Evolutionary conservation across 2,329 filamentous ascomycete genomes (phyloP), one percentile per base, ranked within the genome.

Genomic region (Metarhizium brunneum): DNA sequence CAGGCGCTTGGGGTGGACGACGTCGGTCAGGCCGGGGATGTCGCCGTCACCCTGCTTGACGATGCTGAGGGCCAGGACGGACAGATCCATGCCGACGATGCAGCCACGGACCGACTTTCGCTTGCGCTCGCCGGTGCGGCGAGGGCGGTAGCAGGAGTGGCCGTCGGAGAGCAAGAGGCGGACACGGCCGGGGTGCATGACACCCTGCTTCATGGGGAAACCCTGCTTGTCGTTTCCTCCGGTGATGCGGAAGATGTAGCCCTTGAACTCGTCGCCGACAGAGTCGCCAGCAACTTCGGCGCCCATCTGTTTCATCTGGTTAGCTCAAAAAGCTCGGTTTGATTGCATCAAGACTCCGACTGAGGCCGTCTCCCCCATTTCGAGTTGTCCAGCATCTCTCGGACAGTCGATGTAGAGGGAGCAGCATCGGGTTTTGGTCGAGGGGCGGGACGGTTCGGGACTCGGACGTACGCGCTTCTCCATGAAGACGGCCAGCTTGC

Each of bases 151-250:
- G 90, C 94, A 99, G 69, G 90, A 94, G 89, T 97, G 94, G 76
- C 94, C 94, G 56, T 95, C 91, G 74, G 87, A 75, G 73, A 99
- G 90, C 71, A 99, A 88, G 67, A 99, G 91, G 68, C 90, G 88
- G 80, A 96, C 94, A 94, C 94, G 94, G 76, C 90, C 94, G 71
- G 94, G 92, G 78, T 95, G 89, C 85, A 99, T 92, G 76, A 95
- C 89, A 84, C 94, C 94, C 87, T 99, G 95, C 91, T 99, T 99
- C 94, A 99, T 99, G 69, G 94, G 94, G 86, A 99, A 99, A 83
- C 94, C 94, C 85, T 99, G 95, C 90, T 99, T 99, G 89, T 99
- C 94, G 88, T 99, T 99, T 75, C 95, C 94, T 73, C 94, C 95
- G 71, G 94, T 99, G 83, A 99, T 97, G 76, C 86, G 88, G 87